Percentiles rank a stretch among this genome's conserved stretches.
phyloP scores from a whole-genome alignment of 441 rosid genomes.

The Erodium trifolium region DNA sequence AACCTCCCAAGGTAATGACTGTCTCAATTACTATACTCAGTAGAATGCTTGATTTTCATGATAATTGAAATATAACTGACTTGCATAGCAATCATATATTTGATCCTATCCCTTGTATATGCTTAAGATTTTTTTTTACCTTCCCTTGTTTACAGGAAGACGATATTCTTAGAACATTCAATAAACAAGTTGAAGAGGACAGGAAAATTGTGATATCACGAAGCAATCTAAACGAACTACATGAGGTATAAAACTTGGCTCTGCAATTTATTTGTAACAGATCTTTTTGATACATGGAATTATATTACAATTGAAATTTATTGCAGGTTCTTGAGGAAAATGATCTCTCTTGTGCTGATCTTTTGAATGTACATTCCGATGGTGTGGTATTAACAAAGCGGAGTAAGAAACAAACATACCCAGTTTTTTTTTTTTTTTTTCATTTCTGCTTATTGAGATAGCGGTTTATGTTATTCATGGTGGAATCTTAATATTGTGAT shows the following conservation, averaged over 20 bases:
- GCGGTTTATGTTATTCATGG: neutral
- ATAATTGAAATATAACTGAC: neutral
- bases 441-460: neutral
- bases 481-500: neutral
- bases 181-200: slow-evolving; percentile 88
- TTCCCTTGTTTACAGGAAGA: slow-evolving; percentile 52
- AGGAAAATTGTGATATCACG: slow-evolving; percentile 73
- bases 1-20: slow-evolving; percentile 65
- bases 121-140: neutral
- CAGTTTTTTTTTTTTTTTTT: slow-evolving; percentile 8
- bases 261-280: neutral
- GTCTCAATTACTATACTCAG: neutral
- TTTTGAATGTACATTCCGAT: slow-evolving; percentile 64
- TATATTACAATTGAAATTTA: slow-evolving; percentile 13
- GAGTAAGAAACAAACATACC: slow-evolving; percentile 44
- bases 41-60: neutral
- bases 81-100: neutral
- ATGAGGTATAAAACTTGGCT: slow-evolving; percentile 42
- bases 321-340: slow-evolving; percentile 88
- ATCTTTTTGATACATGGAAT: slow-evolving; percentile 10
- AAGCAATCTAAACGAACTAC: slow-evolving; percentile 77
- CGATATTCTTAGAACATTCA: slow-evolving; percentile 54
- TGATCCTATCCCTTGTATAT: too few species aligned
- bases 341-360: slow-evolving; percentile 65
- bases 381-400: slow-evolving; percentile 66